Conservation (phyloP, 2,329 filamentous ascomycete species). For the Rhinocladiella similis region DNA sequence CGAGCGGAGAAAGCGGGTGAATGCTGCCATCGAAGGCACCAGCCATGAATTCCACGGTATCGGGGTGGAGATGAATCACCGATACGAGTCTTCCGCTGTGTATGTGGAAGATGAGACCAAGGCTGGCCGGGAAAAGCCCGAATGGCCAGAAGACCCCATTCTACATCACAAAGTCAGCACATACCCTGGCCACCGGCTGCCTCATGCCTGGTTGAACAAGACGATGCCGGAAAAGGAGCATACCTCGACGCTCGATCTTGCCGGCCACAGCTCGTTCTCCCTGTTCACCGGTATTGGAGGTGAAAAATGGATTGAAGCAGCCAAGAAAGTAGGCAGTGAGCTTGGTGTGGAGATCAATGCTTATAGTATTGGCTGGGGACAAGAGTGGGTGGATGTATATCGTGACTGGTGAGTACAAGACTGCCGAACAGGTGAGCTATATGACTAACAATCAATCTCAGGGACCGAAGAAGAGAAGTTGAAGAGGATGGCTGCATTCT, state of each 20-base stretch:
- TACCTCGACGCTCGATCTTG: slow-evolving; percentile 61
- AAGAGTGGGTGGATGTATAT: slow-evolving; percentile 64
- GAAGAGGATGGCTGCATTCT: slow-evolving; percentile 60
- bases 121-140: slow-evolving; percentile 16
- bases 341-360: slow-evolving; percentile 50
- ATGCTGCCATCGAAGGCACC: slow-evolving; percentile 44
- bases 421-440: neutral
- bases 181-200: slow-evolving; percentile 60
- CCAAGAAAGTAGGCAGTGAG: slow-evolving; percentile 37
- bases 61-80: slow-evolving; percentile 62
- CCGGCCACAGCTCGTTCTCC: slow-evolving; percentile 55
- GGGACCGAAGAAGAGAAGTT: slow-evolving; percentile 50
- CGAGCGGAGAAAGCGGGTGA: slow-evolving; percentile 41
- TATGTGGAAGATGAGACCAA: slow-evolving; percentile 46
- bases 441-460: slow-evolving; percentile 3
- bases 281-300: slow-evolving; percentile 59
- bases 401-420: slow-evolving; percentile 53
- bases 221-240: slow-evolving; percentile 41
- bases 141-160: slow-evolving; percentile 40
- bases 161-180: slow-evolving; percentile 51
- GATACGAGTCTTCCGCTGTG: slow-evolving; percentile 48
- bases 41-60: slow-evolving; percentile 56
- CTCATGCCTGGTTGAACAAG: slow-evolving; percentile 64
- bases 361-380: slow-evolving; percentile 57
- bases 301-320: slow-evolving; percentile 54